Evolutionary conservation across 768 basidiomycete species (phyloP).

Genomic region (Cubamyces lactineus): DNA sequence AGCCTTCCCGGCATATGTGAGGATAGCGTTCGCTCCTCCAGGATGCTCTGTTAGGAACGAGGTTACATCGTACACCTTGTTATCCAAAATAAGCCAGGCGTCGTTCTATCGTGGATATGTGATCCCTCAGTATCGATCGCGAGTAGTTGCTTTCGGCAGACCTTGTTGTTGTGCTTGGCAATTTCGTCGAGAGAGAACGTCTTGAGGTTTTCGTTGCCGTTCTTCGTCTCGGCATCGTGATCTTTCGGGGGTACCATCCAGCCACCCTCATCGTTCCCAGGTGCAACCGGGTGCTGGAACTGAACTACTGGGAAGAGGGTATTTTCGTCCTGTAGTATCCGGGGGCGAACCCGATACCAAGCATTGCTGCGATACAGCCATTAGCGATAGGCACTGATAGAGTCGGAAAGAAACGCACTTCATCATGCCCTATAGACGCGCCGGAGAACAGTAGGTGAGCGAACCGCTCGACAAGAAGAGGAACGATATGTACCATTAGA

Average conservation of each 20-base stretch:
- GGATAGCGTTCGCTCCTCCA: slow-evolving; percentile 29
- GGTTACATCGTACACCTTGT: slow-evolving; percentile 40
- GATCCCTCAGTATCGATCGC: neutral
- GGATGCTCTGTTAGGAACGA: slow-evolving; percentile 31
- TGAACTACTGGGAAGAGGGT: slow-evolving; percentile 12
- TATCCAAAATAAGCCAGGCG: slow-evolving; percentile 52
- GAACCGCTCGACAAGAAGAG: neutral
- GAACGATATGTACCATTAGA: slow-evolving; percentile 16
- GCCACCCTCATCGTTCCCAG: slow-evolving; percentile 23
- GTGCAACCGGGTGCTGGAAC: slow-evolving; percentile 25
- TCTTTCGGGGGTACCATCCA: slow-evolving; percentile 26
- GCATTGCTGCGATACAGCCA: slow-evolving; percentile 19
- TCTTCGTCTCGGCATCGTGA: neutral
- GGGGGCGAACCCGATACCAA: slow-evolving; percentile 26
- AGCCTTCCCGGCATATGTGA: slow-evolving; percentile 30
- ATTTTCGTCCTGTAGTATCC: slow-evolving; percentile 2
- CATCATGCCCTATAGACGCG: slow-evolving; percentile 29
- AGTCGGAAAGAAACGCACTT: slow-evolving; percentile 12
- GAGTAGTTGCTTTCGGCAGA: neutral
- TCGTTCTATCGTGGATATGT: slow-evolving; percentile 37
- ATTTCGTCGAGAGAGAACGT: slow-evolving; percentile 43
- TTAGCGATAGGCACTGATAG: neutral
- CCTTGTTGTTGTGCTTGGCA: slow-evolving; percentile 45
- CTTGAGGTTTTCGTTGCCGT: slow-evolving; percentile 6
- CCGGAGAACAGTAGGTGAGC: neutral